Conservation (phyloP, 306 rosid genomes). For the Mucuna pruriens region DNA sequence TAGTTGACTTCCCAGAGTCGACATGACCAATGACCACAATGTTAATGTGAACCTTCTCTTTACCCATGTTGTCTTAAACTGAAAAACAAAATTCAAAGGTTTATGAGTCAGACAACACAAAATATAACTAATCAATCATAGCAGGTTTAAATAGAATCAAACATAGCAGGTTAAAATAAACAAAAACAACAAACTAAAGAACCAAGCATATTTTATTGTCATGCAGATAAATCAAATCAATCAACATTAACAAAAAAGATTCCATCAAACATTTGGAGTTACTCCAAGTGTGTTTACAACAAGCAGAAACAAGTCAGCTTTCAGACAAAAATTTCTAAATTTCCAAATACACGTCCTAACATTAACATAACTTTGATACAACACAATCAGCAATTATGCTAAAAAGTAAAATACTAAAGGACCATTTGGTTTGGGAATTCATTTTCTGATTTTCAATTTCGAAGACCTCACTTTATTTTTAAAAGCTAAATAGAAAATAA, state of each 20-base stretch:
- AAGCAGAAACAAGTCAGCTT: not conserved
- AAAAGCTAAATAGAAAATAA: not conserved
- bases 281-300: not conserved
- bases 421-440: too few species aligned
- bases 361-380: not conserved
- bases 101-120: not conserved
- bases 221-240: not conserved
- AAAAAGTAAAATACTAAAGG: not conserved
- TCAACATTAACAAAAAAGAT: not conserved
- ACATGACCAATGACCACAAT: conserved; percentile 45
- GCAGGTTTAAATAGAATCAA: not conserved
- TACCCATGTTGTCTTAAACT: conserved; percentile 36
- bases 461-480: not conserved
- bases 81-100: not conserved
- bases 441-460: not conserved
- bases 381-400: not conserved
- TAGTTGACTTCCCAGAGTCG: conserved; percentile 43
- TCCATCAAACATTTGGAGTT: not conserved
- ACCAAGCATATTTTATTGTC: not conserved
- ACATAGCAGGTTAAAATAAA: not conserved
- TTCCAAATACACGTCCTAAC: not conserved
- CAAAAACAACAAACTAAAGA: not conserved
- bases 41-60: conserved; percentile 43
- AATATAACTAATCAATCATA: not conserved
- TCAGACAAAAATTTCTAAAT: not conserved